Evolutionary conservation across 805 yeast genomes (phyloP), one percentile per base, ranked within the genome.

Genomic region (Nakazawaea ishiwadae): DNA sequence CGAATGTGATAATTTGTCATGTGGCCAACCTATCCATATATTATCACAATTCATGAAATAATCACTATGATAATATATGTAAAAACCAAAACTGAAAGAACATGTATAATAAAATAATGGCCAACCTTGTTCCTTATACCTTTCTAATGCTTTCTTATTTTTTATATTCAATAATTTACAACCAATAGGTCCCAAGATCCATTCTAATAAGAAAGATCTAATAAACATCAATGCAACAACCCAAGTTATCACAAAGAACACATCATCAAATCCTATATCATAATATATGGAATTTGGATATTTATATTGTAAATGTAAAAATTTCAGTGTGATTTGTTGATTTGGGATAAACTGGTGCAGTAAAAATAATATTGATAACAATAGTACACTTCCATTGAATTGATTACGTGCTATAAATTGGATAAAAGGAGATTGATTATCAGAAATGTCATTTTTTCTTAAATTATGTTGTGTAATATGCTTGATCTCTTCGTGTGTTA

Each of bases 51-150:
- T 68, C 37, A 70, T 53, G 55, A 69, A 80, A 63, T 86, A 85
- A 1, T 75, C 72, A 3, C 89, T 77, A 35, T 69, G 45, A 45
- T 58, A 61, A 53, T 83, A 80, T 14, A 88, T 60, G 45, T 68
- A 67, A 44, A 74, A 61, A 0, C 95, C 96, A 44, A 64, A 63
- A 1, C 56, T 35, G 56, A 80, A 79, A 8, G 85, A 73, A 9
- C 62, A 50, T 5, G 72, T 50, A 63, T 78, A 85, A 57, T 84
- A 85, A 5, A 75, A 52, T 14, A 77, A 57, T 26, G 76, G 67
- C 96, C 96, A 89, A 38, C 87, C 80, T 66, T 88, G 96, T 61
- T 88, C 96, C 43, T 87, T 84, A 55, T 85, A 88, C 44, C 96
- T 72, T 42, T 75, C 75, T 17, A 69, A 65, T 0, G 82, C 74